These are phyloP conservation scores for Rhizopogon vinicolor DNA, from an alignment of 768 basidiomycete genomes.

Conservation along the genomic window DNA sequence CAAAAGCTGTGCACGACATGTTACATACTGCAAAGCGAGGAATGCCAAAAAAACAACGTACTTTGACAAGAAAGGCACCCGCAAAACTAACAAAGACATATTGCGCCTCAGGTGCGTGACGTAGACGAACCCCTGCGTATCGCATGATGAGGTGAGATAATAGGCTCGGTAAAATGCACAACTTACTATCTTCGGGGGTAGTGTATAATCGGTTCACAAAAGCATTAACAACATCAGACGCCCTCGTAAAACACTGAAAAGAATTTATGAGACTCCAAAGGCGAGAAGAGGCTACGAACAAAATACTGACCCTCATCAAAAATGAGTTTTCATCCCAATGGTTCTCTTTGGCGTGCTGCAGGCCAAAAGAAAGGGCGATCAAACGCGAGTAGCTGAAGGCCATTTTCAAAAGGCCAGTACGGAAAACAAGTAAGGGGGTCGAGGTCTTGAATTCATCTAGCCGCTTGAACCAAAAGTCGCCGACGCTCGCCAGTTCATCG, in stretches of 20 bases:
- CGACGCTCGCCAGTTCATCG: slow-evolving; percentile 57
- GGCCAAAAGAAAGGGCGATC: slow-evolving; percentile 66
- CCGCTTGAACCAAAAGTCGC: slow-evolving; percentile 51
- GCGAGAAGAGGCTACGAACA: not conserved
- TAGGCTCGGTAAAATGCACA: not conserved
- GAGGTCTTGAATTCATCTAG: slow-evolving; percentile 46
- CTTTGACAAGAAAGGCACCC: slow-evolving; percentile 79
- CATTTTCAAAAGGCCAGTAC: slow-evolving; percentile 55
- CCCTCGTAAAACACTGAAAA: slow-evolving; percentile 59
- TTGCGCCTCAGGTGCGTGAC: slow-evolving; percentile 77
- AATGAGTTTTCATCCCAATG: slow-evolving; percentile 59
- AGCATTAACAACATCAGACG: slow-evolving; percentile 58
- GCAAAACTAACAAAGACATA: slow-evolving; percentile 80
- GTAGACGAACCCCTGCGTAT: slow-evolving; percentile 45
- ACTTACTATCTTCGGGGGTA: slow-evolving; percentile 48
- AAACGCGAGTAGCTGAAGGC: slow-evolving; percentile 69
- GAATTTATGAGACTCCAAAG: slow-evolving; percentile 1
- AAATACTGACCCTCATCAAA: slow-evolving; percentile 51
- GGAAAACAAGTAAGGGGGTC: slow-evolving; percentile 55
- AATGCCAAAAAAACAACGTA: slow-evolving; percentile 18
- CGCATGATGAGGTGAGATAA: slow-evolving; percentile 2
- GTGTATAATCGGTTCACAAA: slow-evolving; percentile 54
- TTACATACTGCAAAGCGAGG: not conserved
- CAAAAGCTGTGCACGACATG: slow-evolving; percentile 44
- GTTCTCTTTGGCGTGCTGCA: slow-evolving; percentile 66